Conservation (phyloP, 306 rosid species). For the Sindora glabra region DNA sequence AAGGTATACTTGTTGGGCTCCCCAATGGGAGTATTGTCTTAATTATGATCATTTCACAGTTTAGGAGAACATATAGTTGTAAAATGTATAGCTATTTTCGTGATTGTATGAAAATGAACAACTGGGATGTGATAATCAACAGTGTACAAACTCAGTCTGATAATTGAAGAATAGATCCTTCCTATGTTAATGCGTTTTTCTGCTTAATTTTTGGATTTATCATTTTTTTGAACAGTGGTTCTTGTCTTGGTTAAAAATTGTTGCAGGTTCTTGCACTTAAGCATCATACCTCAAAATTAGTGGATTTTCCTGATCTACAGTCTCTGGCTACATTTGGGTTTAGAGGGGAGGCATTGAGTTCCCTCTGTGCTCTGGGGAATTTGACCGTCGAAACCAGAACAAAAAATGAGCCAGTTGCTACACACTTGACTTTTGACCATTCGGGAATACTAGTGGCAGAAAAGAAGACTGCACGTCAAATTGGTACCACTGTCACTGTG, state of each 20-base stretch:
- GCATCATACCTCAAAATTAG: conserved; percentile 83
- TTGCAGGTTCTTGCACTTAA: conserved; percentile 67
- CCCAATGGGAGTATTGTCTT: background rate
- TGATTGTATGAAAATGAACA: background rate
- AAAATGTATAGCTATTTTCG: background rate
- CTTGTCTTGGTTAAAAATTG: background rate
- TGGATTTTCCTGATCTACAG: conserved; percentile 80
- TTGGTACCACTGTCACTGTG: conserved; percentile 86
- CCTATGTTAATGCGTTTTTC: background rate
- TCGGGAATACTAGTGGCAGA: conserved; percentile 64
- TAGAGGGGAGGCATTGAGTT: conserved; percentile 95
- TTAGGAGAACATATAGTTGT: background rate
- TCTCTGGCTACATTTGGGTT: conserved; percentile 85
- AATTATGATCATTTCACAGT: background rate
- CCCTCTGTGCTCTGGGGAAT: conserved; percentile 67
- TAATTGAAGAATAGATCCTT: background rate
- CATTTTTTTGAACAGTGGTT: background rate
- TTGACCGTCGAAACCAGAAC: conserved; percentile 79
- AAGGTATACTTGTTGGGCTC: conserved; percentile 22
- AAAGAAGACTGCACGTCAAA: conserved; percentile 75
- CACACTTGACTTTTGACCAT: conserved; percentile 68
- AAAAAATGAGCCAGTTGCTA: conserved; percentile 57
- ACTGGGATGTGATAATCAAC: background rate
- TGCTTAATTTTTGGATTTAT: background rate
- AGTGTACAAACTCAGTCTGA: background rate